Percentiles rank a stretch among this genome's conserved stretches.
Evolutionary conservation across 306 rosid species (phyloP).

Genomic region (Ochetophila trinervis): DNA sequence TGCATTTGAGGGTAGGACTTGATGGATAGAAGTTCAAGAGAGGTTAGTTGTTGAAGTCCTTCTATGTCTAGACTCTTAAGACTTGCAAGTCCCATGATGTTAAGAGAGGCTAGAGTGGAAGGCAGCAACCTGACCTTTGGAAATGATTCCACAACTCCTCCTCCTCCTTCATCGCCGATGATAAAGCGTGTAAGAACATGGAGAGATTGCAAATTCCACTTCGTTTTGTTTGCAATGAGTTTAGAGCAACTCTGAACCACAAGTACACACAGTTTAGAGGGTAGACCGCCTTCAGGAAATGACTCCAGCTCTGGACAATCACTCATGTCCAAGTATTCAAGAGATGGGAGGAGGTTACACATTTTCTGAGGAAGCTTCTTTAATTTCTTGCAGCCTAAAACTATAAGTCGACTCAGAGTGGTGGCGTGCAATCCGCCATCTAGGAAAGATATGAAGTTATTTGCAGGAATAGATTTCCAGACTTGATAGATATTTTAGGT

Average conservation of each 20-base stretch:
- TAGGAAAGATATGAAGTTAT: background rate
- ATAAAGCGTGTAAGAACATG: background rate
- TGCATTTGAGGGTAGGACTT: background rate
- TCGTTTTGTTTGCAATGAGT: background rate
- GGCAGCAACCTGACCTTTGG: constrained; percentile 17
- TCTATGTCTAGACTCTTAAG: background rate
- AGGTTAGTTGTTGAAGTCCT: background rate
- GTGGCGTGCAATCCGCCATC: constrained; percentile 5
- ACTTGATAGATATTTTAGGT: background rate
- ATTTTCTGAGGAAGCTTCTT: constrained; percentile 10
- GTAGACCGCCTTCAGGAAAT: constrained; percentile 4
- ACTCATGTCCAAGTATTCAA: too few species aligned
- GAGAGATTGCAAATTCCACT: constrained; percentile 1
- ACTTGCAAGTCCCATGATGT: background rate
- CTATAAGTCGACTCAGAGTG: constrained; percentile 2
- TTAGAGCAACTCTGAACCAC: background rate
- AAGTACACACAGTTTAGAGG: background rate
- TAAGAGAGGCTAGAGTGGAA: background rate
- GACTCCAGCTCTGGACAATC: constrained; percentile 4
- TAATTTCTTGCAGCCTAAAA: background rate
- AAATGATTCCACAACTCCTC: constrained; percentile 14
- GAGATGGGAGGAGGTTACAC: background rate
- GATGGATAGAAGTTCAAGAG: background rate
- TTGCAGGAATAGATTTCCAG: background rate
- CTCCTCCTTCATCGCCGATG: background rate